Conservation (phyloP, 2,329 filamentous ascomycete genomes). For the Neurospora sp. region DNA sequence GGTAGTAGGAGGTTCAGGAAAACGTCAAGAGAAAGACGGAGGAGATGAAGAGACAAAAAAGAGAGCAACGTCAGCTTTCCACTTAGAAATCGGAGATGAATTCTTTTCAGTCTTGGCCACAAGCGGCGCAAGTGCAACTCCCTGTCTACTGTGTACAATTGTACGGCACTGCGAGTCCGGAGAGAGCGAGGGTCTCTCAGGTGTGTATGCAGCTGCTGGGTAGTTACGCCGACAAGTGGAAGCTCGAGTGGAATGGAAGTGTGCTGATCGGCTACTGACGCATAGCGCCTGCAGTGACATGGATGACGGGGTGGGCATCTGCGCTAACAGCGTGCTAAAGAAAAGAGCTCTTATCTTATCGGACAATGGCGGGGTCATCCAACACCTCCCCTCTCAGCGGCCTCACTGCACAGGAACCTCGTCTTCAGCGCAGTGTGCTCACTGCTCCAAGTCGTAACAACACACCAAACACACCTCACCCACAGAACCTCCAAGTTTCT, state of each 20-base stretch:
- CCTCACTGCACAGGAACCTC: slow-evolving; percentile 1
- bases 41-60: not conserved
- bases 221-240: slow-evolving; percentile 2
- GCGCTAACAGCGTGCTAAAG: not conserved
- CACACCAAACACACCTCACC: not conserved
- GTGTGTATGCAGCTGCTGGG: slow-evolving; percentile 3
- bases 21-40: not conserved
- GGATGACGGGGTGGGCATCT: not conserved
- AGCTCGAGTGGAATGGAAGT: not conserved
- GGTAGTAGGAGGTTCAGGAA: not conserved
- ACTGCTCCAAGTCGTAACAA: not conserved
- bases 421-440: not conserved
- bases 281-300: not conserved
- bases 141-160: not conserved
- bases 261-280: not conserved
- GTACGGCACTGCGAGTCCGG: not conserved
- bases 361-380: not conserved
- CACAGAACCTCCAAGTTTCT: not conserved
- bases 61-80: not conserved
- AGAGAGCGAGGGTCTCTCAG: not conserved
- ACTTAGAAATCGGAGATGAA: not conserved
- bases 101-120: not conserved
- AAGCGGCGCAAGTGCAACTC: not conserved
- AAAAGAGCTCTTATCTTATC: slow-evolving; percentile 24
- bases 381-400: not conserved